These are phyloP conservation scores for Polymyxa betae DNA, from an alignment of 208 protist genomes.

Conservation along the genomic window DNA sequence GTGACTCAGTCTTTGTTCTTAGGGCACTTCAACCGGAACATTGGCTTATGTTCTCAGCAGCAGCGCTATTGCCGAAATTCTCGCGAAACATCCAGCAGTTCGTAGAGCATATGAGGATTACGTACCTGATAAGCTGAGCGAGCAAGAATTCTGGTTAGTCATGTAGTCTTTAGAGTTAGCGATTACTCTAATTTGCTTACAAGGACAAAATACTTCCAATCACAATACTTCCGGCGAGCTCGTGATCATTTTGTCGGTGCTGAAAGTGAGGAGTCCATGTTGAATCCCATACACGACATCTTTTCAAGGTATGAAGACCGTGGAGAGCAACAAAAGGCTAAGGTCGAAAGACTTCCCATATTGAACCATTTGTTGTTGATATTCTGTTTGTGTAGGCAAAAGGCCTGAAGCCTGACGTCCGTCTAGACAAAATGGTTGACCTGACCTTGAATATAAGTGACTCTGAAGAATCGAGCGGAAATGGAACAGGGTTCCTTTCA, in stretches of 20 bases:
- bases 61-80: conserved; percentile 35
- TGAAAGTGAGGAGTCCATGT: neutral
- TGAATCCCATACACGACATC: conserved; percentile 37
- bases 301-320: neutral
- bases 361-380: neutral
- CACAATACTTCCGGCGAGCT: conserved; percentile 16
- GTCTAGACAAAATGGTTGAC: neutral
- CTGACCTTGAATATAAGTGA: neutral
- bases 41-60: conserved; percentile 4
- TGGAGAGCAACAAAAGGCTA: too few species aligned
- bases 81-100: conserved; percentile 39
- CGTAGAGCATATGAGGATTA: conserved; percentile 25
- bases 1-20: neutral
- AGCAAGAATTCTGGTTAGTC: conserved; percentile 29
- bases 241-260: conserved; percentile 39
- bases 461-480: neutral
- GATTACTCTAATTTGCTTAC: neutral
- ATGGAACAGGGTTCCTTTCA: neutral
- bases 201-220: conserved; percentile 49
- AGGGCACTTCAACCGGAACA: neutral
- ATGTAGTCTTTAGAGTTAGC: neutral
- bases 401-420: neutral
- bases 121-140: neutral
- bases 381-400: neutral
- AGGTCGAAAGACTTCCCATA: too few species aligned